Evolutionary conservation across 176 grass and related monocot species (phyloP).

Genomic region (Themeda triandra): DNA sequence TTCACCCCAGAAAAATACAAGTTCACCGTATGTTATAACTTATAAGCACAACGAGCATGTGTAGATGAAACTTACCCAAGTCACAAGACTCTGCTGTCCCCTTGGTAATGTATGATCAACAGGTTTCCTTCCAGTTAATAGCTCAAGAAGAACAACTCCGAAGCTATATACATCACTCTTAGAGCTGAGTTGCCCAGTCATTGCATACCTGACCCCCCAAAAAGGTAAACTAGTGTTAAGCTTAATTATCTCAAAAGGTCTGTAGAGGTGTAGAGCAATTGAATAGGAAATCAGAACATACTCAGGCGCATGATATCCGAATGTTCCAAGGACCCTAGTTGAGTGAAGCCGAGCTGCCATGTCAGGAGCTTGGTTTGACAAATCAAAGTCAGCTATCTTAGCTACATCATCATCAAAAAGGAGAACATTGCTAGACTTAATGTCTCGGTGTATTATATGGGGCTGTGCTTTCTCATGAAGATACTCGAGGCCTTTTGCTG

Average conservation of each 20-base stretch:
- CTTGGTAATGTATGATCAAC: constrained; percentile 80
- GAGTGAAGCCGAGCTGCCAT: constrained; percentile 87
- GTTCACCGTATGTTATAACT: background rate
- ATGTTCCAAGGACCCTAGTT: constrained; percentile 85
- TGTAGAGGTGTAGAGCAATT: background rate
- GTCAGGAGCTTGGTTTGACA: constrained; percentile 87
- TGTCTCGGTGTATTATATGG: constrained; percentile 75
- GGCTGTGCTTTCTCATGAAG: constrained; percentile 86
- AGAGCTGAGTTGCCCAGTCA: constrained; percentile 84
- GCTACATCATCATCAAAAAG: constrained; percentile 78
- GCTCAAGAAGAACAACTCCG: constrained; percentile 74
- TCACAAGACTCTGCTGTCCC: constrained; percentile 86
- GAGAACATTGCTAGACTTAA: constrained; percentile 86
- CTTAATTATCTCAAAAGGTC: constrained; percentile 1
- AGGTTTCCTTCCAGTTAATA: constrained; percentile 81
- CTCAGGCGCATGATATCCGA: constrained; percentile 89
- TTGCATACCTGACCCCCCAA: constrained; percentile 58
- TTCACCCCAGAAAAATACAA: background rate
- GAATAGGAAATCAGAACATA: constrained; percentile 41
- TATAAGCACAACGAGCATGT: background rate
- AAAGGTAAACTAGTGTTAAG: background rate
- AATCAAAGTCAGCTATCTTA: constrained; percentile 80
- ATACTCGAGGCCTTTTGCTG: constrained; percentile 79
- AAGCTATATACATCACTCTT: constrained; percentile 90
- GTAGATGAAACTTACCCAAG: constrained; percentile 49